Base-by-base conservation (phyloP, 202 grass and related monocot species). In the Panicum virgatum region DNA sequence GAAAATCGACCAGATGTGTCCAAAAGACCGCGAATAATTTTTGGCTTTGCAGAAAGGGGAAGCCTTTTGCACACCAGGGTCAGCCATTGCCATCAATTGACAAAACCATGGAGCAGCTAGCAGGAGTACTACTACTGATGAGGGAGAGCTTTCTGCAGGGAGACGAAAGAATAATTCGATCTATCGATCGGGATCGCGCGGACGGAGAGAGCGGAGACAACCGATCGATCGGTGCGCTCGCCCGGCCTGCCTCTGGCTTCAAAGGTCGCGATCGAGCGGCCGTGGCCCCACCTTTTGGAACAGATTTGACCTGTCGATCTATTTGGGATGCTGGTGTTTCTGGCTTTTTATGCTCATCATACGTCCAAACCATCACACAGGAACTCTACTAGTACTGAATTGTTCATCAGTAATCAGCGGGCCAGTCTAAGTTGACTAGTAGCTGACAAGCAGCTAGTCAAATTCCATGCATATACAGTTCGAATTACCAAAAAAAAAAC, bases 241-340 rank as follows among this genome's bases (percentile, higher is more conserved):
- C 14, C 67, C 3, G 25, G 32, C 10, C 59, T 76, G 32, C 10
- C 59, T 76, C 76, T 66, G 68, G 13, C 47, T 84, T 75, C 75
- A 70, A 84, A 84, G 81, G 76, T 80, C 69, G 70, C 82, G 25
- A 46, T 38, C 64, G 69, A 54, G 29, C 75, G 47, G 61, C 60
- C 18, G 32, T 84, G 86, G 62, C 61, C 51, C 48, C 51, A n/a
- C 30, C 42, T 79, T 39, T 32, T 8, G 8, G 39, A 66, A 80
- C 76, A 62, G 82, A 89, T 76, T 89, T 81, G 87, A 80, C 82
- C 36, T 22, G 81, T 84, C 75, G n/a, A 74, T 79, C 86, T 67
- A 51, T 66, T 12, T 38, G 62, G 70, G 87, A 75, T 84, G 16
- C 26, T 66, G 62, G 76, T 71, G 81, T 83, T 58, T 25, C 66